Evolutionary conservation across 169 alveolate genomes (phyloP).

Genomic region (Cryptosporidium bovis): DNA sequence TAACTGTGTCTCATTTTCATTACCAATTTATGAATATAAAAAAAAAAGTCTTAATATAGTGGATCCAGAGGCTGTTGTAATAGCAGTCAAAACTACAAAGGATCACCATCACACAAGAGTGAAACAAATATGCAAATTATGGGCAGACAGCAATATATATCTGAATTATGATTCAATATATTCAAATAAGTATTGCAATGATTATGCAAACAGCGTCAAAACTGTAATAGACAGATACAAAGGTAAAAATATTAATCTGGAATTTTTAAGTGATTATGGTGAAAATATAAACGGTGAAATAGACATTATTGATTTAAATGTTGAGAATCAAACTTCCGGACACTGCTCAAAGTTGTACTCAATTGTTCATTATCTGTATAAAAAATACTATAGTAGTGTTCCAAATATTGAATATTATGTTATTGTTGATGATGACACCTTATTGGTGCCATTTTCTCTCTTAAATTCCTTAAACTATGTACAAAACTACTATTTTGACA

Average conservation of each 20-base stretch:
- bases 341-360: constrained; percentile 47
- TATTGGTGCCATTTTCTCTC: constrained; percentile 39
- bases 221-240: background rate
- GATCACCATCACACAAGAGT: constrained; percentile 20
- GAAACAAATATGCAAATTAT: constrained; percentile 36
- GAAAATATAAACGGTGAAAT: constrained; percentile 2
- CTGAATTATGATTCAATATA: constrained; percentile 22
- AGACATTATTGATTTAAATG: constrained; percentile 14
- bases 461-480: constrained; percentile 21
- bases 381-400: constrained; percentile 8
- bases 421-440: constrained; percentile 67
- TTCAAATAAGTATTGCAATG: constrained; percentile 13
- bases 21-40: background rate
- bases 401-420: constrained; percentile 29
- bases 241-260: constrained; percentile 13
- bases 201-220: background rate
- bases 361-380: constrained; percentile 38
- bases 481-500: background rate
- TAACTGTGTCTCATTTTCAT: constrained; percentile 30
- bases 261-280: constrained; percentile 23
- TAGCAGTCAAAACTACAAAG: constrained; percentile 53
- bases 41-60: background rate
- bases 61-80: constrained; percentile 55
- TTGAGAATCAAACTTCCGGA: constrained; percentile 52
- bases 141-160: constrained; percentile 22